Conservation (phyloP, 2,329 filamentous ascomycete species). For the Nectriaceae sp. region DNA sequence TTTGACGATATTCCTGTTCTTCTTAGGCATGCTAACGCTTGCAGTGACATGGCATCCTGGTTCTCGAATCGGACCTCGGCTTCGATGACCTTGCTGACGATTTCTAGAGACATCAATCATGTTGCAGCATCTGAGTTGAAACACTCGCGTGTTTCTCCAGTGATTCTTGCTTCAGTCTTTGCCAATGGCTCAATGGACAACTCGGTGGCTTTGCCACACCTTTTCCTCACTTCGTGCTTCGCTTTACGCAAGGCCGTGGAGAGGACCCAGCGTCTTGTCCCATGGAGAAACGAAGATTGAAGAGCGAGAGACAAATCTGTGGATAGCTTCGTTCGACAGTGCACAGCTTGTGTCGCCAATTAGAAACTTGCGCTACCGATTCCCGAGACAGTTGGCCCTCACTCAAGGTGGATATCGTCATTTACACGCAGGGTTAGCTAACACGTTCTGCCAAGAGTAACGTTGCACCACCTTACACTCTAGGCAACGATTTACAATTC, state of each 20-base stretch:
- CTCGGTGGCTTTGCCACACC: conserved; percentile 25
- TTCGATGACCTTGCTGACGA: conserved; percentile 1
- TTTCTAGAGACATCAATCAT: not conserved
- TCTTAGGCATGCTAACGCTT: conserved; percentile 29
- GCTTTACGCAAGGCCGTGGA: conserved; percentile 50
- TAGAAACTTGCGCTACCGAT: no score
- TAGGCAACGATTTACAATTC: no score
- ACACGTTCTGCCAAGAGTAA: no score
- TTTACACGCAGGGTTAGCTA: no score
- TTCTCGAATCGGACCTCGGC: conserved; percentile 14
- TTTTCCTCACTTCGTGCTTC: conserved; percentile 56
- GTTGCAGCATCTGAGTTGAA: conserved; percentile 1
- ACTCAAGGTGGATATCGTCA: no score
- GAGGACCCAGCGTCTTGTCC: no score
- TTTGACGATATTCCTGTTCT: conserved; percentile 23
- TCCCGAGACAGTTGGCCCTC: no score
- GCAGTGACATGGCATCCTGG: conserved; percentile 27
- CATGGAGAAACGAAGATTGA: no score
- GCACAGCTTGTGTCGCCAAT: no score
- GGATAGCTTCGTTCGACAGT: no score
- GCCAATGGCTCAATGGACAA: conserved; percentile 11
- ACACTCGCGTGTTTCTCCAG: conserved; percentile 1
- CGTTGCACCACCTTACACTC: no score
- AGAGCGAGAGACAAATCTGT: no score
- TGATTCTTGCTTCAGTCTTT: not conserved